Evolutionary conservation across 176 grass and related monocot genomes (phyloP).

Genomic region (Triticum urartu): DNA sequence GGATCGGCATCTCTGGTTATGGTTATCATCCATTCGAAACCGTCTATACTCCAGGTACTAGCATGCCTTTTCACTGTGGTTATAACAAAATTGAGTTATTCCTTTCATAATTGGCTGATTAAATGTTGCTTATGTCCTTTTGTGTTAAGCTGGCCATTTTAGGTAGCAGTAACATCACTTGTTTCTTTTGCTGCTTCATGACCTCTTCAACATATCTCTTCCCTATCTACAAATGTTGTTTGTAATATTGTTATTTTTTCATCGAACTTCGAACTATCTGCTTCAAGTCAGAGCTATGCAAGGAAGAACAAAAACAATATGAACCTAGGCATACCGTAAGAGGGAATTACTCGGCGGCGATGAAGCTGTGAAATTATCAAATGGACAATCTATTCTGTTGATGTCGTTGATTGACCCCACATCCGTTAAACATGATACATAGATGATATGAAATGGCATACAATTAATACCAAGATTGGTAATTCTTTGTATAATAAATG

Average conservation of each 20-base stretch:
- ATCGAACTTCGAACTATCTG: background rate
- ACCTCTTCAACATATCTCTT: background rate
- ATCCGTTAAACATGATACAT: background rate
- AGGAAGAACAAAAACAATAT: background rate
- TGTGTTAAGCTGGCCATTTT: background rate
- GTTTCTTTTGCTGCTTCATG: background rate
- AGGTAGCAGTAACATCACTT: background rate
- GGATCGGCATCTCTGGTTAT: background rate
- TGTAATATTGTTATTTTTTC: background rate
- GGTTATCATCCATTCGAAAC: background rate
- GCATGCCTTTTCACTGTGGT: background rate
- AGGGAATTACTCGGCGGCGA: background rate
- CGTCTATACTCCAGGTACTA: constrained; percentile 3
- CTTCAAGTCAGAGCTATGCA: background rate
- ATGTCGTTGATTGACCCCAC: background rate
- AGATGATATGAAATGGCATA: background rate
- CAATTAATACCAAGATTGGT: background rate
- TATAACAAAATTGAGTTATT: background rate
- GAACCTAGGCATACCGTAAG: background rate
- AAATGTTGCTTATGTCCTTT: background rate
- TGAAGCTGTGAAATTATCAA: background rate
- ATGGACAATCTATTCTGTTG: background rate
- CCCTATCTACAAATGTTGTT: background rate
- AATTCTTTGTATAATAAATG: background rate
- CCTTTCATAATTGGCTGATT: background rate